A percentile compares a stretch with the other conserved stretches of the same genome.
These are phyloP conservation scores for Stellera chamaejasme DNA, from an alignment of 345 rosid species.

Conservation along the genomic window DNA sequence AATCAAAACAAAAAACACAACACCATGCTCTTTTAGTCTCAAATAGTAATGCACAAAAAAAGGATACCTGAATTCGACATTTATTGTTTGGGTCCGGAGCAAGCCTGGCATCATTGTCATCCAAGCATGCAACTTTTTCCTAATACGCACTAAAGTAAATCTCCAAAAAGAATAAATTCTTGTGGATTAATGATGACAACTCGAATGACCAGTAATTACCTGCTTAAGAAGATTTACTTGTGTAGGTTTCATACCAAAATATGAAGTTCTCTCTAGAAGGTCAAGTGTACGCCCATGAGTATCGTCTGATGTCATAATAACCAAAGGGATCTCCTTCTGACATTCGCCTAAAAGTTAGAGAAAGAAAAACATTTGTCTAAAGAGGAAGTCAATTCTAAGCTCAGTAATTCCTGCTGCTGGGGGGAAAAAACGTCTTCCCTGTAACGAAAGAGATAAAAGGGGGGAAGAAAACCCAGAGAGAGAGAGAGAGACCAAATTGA, in stretches of 20 bases:
- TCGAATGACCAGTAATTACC: slow-evolving; percentile 29
- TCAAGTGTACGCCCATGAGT: slow-evolving; percentile 66
- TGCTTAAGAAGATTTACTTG: slow-evolving; percentile 93
- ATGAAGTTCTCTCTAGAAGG: slow-evolving; percentile 65
- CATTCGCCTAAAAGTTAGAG: slow-evolving; percentile 33
- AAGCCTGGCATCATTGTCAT: slow-evolving; percentile 84
- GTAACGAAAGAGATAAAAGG: no score
- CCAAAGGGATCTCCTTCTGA: slow-evolving; percentile 67
- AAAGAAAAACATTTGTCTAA: not conserved
- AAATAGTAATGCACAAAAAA: not conserved
- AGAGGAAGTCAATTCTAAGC: slow-evolving; percentile 3
- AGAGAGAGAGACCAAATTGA: no score
- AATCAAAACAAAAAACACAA: slow-evolving; percentile 4
- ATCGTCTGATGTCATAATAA: slow-evolving; percentile 96
- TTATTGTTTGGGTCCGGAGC: slow-evolving; percentile 77
- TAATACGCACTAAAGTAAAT: slow-evolving; percentile 18
- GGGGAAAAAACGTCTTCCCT: no score
- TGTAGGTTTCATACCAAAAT: slow-evolving; percentile 82
- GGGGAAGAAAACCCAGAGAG: no score
- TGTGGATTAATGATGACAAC: not conserved
- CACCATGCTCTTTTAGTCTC: not conserved
- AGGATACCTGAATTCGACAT: slow-evolving; percentile 74
- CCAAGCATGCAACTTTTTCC: slow-evolving; percentile 99
- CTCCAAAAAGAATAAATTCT: not conserved
- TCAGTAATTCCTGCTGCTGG: no score